These are phyloP conservation scores for Ceraceosorus guamensis DNA, from an alignment of 1,284 basidiomycete species.

Conservation along the genomic window DNA sequence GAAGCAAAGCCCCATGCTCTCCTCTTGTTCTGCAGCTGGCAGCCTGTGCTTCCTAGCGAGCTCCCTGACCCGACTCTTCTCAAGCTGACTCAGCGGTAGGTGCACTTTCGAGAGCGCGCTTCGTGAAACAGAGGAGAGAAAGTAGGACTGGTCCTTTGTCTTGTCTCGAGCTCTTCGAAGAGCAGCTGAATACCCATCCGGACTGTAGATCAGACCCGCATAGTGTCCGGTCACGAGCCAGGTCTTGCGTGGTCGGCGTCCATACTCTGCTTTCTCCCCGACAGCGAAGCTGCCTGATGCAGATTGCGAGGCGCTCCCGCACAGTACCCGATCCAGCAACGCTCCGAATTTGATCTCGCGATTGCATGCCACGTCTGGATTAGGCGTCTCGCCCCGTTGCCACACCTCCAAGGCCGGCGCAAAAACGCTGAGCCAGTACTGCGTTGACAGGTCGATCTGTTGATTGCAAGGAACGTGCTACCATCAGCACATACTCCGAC, in stretches of 20 bases:
- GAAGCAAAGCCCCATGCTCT: conserved; percentile 97
- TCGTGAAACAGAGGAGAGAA: conserved; percentile 57
- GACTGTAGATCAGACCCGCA: background rate
- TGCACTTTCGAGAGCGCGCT: conserved; percentile 55
- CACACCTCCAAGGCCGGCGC: conserved; percentile 38
- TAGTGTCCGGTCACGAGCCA: conserved; percentile 68
- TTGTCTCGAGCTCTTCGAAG: conserved; percentile 50
- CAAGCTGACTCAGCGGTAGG: conserved; percentile 53
- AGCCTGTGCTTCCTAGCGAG: conserved; percentile 65
- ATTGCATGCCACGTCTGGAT: conserved; percentile 92
- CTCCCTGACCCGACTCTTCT: conserved; percentile 60
- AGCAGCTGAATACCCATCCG: background rate
- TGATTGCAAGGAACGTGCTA: background rate
- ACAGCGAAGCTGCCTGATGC: background rate
- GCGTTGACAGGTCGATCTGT: conserved; percentile 26
- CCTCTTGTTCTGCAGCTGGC: conserved; percentile 69
- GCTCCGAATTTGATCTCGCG: conserved; percentile 91
- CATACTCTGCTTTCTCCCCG: no score
- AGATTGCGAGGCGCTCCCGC: background rate
- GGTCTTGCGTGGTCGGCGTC: conserved; percentile 25
- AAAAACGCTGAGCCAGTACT: conserved; percentile 43
- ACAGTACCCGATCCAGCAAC: conserved; percentile 56
- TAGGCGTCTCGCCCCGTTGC: conserved; percentile 57
- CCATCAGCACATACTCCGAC: conserved; percentile 52
- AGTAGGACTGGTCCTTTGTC: conserved; percentile 88